Conservation (phyloP, 2,329 filamentous ascomycete species). For the Nemania diffusa region DNA sequence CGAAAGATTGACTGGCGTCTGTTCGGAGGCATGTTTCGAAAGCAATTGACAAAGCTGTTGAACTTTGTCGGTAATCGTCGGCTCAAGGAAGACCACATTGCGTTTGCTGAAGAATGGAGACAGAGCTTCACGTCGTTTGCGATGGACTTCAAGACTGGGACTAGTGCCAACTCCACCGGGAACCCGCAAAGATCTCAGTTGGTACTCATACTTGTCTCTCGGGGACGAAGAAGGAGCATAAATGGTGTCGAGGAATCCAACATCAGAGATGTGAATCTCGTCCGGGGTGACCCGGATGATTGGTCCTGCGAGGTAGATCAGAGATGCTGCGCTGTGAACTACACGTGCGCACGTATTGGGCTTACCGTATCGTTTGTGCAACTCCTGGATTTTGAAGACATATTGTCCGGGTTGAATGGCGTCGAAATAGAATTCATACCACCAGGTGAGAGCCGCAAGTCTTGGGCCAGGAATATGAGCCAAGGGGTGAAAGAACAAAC, state of each 20-base stretch:
- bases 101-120: constrained; percentile 40
- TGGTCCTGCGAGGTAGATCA: constrained; percentile 41
- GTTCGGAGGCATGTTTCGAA: constrained; percentile 39
- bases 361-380: constrained; percentile 52
- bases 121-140: constrained; percentile 40
- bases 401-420: constrained; percentile 45
- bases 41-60: constrained; percentile 39
- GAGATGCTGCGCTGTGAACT: constrained; percentile 34
- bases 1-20: constrained; percentile 41
- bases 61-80: constrained; percentile 39
- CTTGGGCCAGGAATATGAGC: constrained; percentile 39
- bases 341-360: constrained; percentile 36
- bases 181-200: constrained; percentile 41
- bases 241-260: constrained; percentile 45
- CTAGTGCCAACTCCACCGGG: constrained; percentile 46
- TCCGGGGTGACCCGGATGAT: constrained; percentile 45
- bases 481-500: constrained; percentile 40
- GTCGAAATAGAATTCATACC: constrained; percentile 41
- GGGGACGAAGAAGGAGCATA: constrained; percentile 42
- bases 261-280: constrained; percentile 44
- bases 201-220: constrained; percentile 45
- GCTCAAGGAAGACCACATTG: constrained; percentile 39
- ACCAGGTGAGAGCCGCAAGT: constrained; percentile 40
- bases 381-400: constrained; percentile 48
- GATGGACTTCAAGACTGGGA: constrained; percentile 42